Conservation (phyloP, 352 stramenopile genomes). For the Saprolegnia diclina region DNA sequence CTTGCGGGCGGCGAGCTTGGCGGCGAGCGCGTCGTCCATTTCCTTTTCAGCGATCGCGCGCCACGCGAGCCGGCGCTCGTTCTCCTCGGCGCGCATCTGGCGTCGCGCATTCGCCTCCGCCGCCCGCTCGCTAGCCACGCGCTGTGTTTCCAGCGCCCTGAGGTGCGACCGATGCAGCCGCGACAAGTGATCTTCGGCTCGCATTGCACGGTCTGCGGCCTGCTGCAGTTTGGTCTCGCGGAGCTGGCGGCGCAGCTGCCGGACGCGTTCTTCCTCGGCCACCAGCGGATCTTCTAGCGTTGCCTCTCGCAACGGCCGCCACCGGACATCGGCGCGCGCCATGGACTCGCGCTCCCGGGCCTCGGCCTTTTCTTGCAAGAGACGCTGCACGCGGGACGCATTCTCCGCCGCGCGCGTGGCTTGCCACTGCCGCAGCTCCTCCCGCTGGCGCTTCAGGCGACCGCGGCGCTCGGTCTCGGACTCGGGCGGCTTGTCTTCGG, state of each 20-base stretch:
- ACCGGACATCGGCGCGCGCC: background rate
- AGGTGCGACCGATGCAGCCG: slow-evolving; percentile 1
- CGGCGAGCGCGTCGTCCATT: background rate
- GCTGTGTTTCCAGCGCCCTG: background rate
- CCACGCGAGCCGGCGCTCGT: background rate
- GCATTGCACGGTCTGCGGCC: slow-evolving; percentile 10
- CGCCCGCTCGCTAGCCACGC: background rate
- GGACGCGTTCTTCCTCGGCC: slow-evolving; percentile 4
- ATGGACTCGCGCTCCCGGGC: background rate
- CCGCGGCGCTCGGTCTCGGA: slow-evolving; percentile 2
- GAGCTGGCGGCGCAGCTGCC: background rate
- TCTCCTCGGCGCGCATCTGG: slow-evolving; percentile 17
- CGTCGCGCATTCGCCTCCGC: background rate
- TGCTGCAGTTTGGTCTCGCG: background rate
- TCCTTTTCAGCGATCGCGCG: background rate
- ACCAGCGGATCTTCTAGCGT: background rate
- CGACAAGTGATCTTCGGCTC: background rate
- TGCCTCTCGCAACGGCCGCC: background rate
- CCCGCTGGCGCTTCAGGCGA: background rate
- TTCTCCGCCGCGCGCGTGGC: background rate
- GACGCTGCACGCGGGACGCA: background rate
- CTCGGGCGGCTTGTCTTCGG: slow-evolving; percentile 21
- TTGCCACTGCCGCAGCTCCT: background rate
- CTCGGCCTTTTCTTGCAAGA: slow-evolving; percentile 9
- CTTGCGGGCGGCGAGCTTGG: slow-evolving; percentile 13